Evolutionary conservation across 306 rosid genomes (phyloP), one percentile per base, ranked within the genome.

Genomic region (Quillaja saponaria): DNA sequence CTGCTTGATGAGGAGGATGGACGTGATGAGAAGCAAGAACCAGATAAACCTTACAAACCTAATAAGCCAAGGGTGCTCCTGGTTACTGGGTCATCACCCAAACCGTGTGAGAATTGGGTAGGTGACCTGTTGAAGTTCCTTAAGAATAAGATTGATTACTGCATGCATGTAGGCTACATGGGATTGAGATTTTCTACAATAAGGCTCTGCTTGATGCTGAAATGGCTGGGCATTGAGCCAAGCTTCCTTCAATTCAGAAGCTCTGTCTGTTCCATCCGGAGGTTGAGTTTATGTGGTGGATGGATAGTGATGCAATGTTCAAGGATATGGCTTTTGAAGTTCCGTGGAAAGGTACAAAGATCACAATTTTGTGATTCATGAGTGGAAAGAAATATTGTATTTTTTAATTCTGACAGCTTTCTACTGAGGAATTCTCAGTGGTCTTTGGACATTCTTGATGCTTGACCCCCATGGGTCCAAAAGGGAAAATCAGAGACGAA

Each of bases 381-480:
- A 96, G 0, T 91, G 95, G 96, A 80, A 87, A 45, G 95, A 91
- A 55, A 81, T 85, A 96, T 79, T 91, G 53, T 91, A 87, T 50
- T 95, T 6, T 59, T 91, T 79, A 91, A 91, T 48, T 85, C 96
- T 8, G 96, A 96, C 3, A 80, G 87, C 44, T 87, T 91, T 9
- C 48, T 91, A 16, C 49, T 91, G 1, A 68, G 97, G 76, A 91
- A 91, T 60, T 69, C 81, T n/a, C 96, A 88, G 37, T 91, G 97
- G 96, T 68, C 97, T 5, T 21, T 91, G 61, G 96, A 91, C 66
- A 56, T 91, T 66, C 95, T 91, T 3, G 97, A 91, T 33, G 82
- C 84, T 8, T 91, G 97, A 91, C 97, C 4, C 95, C 97, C 0
- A 91, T 91, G 96, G 97, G 97, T 7, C 96, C 97, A 0, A 91